Conservation (phyloP, 2,329 filamentous ascomycete species). For the Pyricularia sp. region DNA sequence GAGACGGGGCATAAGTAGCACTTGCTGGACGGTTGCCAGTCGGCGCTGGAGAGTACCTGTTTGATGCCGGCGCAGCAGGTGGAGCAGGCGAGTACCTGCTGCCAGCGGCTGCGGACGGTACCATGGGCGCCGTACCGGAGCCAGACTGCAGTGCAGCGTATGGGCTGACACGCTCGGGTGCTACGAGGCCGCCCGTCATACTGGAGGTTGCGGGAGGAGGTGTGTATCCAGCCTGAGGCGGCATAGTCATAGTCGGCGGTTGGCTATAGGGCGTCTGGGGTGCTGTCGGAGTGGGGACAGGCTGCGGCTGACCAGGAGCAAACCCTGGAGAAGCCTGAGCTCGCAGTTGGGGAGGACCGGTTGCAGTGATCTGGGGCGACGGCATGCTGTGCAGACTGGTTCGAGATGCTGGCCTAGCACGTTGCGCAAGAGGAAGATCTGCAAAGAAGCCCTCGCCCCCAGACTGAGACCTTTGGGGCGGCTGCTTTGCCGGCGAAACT, state of each 20-base stretch:
- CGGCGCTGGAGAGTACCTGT: constrained; percentile 46
- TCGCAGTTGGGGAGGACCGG: constrained; percentile 16
- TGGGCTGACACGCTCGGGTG: constrained; percentile 41
- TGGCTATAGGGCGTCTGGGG: constrained; percentile 12
- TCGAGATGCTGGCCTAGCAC: constrained; percentile 51
- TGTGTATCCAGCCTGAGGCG: neutral
- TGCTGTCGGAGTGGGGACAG: neutral
- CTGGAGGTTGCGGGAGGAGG: neutral
- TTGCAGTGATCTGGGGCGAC: constrained; percentile 31
- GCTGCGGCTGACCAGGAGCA: constrained; percentile 3
- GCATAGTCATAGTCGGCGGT: constrained; percentile 15
- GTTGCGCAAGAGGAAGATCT: constrained; percentile 57
- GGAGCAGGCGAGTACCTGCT: constrained; percentile 55
- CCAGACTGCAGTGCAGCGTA: constrained; percentile 37
- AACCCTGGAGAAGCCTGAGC: constrained; percentile 12
- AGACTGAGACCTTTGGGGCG: constrained; percentile 7
- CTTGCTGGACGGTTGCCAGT: constrained; percentile 26
- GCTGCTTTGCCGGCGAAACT: constrained; percentile 9
- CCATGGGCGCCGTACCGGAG: constrained; percentile 12
- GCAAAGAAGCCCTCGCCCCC: constrained; percentile 61
- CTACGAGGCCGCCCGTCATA: constrained; percentile 27
- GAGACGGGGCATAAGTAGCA: constrained; percentile 28
- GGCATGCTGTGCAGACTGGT: constrained; percentile 32
- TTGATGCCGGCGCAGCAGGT: constrained; percentile 24
- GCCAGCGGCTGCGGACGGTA: constrained; percentile 18